Evolutionary conservation across 805 yeast species (phyloP).

Genomic region (Brettanomyces bruxellensis): DNA sequence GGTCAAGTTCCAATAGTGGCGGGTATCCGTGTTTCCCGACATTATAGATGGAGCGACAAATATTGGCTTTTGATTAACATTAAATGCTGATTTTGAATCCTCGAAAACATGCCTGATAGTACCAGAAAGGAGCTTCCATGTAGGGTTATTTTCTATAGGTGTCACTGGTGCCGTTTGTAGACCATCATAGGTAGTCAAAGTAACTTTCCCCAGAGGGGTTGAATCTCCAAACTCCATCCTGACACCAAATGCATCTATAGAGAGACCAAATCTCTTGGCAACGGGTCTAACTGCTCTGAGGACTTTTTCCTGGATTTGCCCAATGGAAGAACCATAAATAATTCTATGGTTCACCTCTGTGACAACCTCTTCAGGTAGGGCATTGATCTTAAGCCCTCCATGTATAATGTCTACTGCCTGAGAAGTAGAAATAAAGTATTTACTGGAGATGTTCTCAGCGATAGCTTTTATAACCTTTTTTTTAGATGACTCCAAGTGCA

Average conservation of each 20-base stretch:
- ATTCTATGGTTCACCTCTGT: slow-evolving; percentile 37
- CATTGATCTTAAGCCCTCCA: slow-evolving; percentile 42
- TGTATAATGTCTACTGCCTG: slow-evolving; percentile 38
- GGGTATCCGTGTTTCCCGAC: slow-evolving; percentile 67
- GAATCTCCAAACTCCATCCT: background rate
- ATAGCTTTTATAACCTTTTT: slow-evolving; percentile 27
- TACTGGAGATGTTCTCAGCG: slow-evolving; percentile 17
- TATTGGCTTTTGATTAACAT: slow-evolving; percentile 42
- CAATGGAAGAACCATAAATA: slow-evolving; percentile 34
- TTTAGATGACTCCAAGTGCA: slow-evolving; percentile 31
- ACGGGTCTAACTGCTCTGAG: slow-evolving; percentile 22
- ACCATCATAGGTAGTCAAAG: slow-evolving; percentile 8
- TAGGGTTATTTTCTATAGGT: slow-evolving; percentile 32
- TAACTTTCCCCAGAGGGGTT: slow-evolving; percentile 17
- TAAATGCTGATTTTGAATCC: slow-evolving; percentile 26
- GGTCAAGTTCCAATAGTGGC: slow-evolving; percentile 52
- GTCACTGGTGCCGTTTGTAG: slow-evolving; percentile 48
- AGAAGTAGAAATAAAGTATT: slow-evolving; percentile 35
- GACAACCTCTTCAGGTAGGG: slow-evolving; percentile 39
- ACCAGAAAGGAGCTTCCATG: slow-evolving; percentile 36
- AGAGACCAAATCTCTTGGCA: slow-evolving; percentile 31
- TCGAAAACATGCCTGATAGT: slow-evolving; percentile 38
- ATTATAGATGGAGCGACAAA: slow-evolving; percentile 47
- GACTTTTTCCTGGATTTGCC: slow-evolving; percentile 25
- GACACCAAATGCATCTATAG: slow-evolving; percentile 9